Evolutionary conservation across 169 alveolate species (phyloP), one percentile per base, ranked within the genome.

Genomic region (Eimeria necatrix): DNA sequence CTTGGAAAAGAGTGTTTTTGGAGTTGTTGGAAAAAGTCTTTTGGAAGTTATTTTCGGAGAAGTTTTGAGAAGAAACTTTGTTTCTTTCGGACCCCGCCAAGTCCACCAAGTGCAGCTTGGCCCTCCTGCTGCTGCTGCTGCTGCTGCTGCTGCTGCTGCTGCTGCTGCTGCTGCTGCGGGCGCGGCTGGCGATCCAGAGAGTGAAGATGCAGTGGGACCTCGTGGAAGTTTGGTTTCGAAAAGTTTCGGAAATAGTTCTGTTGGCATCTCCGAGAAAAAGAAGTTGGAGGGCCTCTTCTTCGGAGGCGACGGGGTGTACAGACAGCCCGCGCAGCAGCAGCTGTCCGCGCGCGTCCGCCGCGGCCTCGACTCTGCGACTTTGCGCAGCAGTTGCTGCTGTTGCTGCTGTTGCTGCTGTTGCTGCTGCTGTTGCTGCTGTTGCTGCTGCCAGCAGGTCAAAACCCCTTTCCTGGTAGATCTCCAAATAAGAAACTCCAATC

Each of bases 141-240:
- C 96, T 89, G 18, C 61, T 53, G 61, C 61, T 53, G 61, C 61
- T 53, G 61, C 61, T 53, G 61, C 61, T 53, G 61, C 61, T 53
- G 61, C 61, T 53, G 61, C 61, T 53, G 61, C 64, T 56, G 64
- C 64, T 56, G 64, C 64, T 5, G 64, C 24, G 6, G 48, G n/a
- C 8, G 49, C 95, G 84, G 24, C 98, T 95, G 97, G 98, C 99
- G n/a, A 99, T 96, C 98, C 98, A 98, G 1, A 99, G 97, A 91
- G 98, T 98, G 96, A 99, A 99, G 91, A 98, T 98, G 96, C 99
- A 98, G 96, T 99, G 99, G 22, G 99, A 98, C 16, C 99, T 96
- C 14, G 99, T 98, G 48, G 99, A 98, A 3, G 99, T 99, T 95
- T 99, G 99, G 95, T 99, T 98, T 96, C 98, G 98, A 4, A 99